These are phyloP conservation scores for Epichloe scottii DNA, from an alignment of 2,329 filamentous ascomycete genomes.

Conservation along the genomic window DNA sequence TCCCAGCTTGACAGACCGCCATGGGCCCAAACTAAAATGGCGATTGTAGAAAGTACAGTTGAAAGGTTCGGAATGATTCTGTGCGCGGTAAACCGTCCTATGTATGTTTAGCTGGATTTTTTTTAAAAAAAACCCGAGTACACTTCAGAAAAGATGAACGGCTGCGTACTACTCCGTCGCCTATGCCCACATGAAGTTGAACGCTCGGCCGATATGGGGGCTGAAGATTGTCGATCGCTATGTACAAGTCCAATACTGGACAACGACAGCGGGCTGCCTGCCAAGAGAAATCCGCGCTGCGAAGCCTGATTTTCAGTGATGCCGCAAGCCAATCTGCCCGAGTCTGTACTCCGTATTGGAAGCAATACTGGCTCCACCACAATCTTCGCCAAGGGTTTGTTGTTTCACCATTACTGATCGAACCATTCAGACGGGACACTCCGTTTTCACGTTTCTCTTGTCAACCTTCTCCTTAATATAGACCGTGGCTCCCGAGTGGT, in stretches of 20 bases:
- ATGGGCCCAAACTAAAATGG: not conserved
- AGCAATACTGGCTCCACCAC: not conserved
- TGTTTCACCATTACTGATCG: constrained; percentile 6
- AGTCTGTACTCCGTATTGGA: not conserved
- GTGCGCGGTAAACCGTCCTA: too few species aligned
- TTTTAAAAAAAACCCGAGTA: not conserved
- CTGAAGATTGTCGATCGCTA: not conserved
- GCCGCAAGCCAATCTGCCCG: not conserved
- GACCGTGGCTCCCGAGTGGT: not conserved
- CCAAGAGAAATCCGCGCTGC: not conserved
- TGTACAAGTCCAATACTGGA: not conserved
- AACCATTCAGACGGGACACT: constrained; percentile 1
- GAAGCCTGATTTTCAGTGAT: not conserved
- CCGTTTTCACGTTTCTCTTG: not conserved
- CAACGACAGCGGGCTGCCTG: not conserved
- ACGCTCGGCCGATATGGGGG: not conserved
- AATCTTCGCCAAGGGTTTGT: not conserved
- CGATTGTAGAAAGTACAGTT: not conserved
- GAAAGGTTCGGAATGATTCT: too few species aligned
- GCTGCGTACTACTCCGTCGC: not conserved
- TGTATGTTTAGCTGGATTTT: too few species aligned
- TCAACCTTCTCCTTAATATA: too few species aligned
- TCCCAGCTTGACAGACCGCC: not conserved
- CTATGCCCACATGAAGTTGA: not conserved
- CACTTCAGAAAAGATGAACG: not conserved